A percentile compares a stretch with the other conserved stretches of the same genome.
Evolutionary conservation across 495 filamentous ascomycete species (phyloP).

Genomic region (Cercophora samala): DNA sequence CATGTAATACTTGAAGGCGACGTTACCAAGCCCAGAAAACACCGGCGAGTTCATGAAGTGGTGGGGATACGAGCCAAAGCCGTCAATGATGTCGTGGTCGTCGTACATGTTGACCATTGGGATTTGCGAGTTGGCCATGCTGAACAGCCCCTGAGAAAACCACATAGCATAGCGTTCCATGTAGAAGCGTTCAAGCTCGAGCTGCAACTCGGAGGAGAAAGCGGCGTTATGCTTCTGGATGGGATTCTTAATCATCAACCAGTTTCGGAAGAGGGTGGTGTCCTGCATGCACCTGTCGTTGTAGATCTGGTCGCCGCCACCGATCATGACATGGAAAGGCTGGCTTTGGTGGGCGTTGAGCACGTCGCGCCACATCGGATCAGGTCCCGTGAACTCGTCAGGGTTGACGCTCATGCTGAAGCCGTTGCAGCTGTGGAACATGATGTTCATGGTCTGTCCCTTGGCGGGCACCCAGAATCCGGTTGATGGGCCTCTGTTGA

Average conservation of each 20-base stretch:
- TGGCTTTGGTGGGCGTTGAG: slow-evolving; percentile 87
- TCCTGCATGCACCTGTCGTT: slow-evolving; percentile 79
- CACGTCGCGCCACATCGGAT: slow-evolving; percentile 95
- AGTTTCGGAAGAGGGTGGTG: slow-evolving; percentile 70
- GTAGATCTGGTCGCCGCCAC: slow-evolving; percentile 95
- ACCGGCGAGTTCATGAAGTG: slow-evolving; percentile 90
- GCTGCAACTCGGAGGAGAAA: slow-evolving; percentile 73
- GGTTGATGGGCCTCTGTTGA: slow-evolving; percentile 84
- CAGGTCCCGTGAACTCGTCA: slow-evolving; percentile 78
- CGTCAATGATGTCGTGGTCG: slow-evolving; percentile 97
- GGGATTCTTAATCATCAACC: slow-evolving; percentile 77
- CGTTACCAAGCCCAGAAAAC: slow-evolving; percentile 80
- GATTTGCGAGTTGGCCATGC: slow-evolving; percentile 88
- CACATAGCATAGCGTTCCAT: slow-evolving; percentile 80
- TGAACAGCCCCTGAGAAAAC: slow-evolving; percentile 95
- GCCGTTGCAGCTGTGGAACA: slow-evolving; percentile 97
- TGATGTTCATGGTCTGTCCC: slow-evolving; percentile 91
- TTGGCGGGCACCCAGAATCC: slow-evolving; percentile 92
- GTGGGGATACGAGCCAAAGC: slow-evolving; percentile 88
- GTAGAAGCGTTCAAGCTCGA: slow-evolving; percentile 83
- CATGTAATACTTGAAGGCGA: slow-evolving; percentile 98
- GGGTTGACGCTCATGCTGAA: slow-evolving; percentile 80
- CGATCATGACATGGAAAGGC: slow-evolving; percentile 98
- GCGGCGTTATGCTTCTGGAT: slow-evolving; percentile 70
- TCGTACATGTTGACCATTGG: slow-evolving; percentile 99